Evolutionary conservation across 768 basidiomycete genomes (phyloP).

Genomic region (Termitomyces titanicus): DNA sequence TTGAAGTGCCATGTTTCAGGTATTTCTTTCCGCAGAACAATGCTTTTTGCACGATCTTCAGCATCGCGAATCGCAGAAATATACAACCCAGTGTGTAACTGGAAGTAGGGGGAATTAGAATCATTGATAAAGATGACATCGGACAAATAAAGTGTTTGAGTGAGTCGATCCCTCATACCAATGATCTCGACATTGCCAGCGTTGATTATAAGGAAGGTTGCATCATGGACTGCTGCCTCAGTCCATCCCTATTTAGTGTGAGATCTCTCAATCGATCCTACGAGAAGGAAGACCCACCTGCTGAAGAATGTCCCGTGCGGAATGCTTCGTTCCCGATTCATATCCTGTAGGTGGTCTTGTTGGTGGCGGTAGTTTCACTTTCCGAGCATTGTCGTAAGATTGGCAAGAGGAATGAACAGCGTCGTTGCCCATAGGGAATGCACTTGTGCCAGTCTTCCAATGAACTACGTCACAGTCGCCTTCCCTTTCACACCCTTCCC

Average conservation of each 20-base stretch:
- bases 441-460: neutral
- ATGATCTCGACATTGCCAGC: neutral
- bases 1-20: neutral
- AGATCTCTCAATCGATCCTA: neutral
- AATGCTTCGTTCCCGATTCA: neutral
- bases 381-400: neutral
- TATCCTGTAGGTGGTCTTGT: neutral
- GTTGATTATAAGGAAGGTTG: neutral
- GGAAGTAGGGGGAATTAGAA: neutral
- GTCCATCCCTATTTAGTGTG: neutral
- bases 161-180: neutral
- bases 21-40: neutral
- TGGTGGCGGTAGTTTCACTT: neutral
- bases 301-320: neutral
- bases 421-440: neutral
- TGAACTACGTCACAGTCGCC: neutral
- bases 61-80: neutral
- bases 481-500: constrained; percentile 1
- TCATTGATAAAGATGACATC: neutral
- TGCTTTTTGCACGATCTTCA: neutral
- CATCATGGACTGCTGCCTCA: neutral
- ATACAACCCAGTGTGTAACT: constrained; percentile 1
- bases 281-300: neutral
- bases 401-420: neutral
- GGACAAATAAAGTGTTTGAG: constrained; percentile 1